Conservation (phyloP, 73 alveolate genomes). For the Tetrahymena borealis region DNA sequence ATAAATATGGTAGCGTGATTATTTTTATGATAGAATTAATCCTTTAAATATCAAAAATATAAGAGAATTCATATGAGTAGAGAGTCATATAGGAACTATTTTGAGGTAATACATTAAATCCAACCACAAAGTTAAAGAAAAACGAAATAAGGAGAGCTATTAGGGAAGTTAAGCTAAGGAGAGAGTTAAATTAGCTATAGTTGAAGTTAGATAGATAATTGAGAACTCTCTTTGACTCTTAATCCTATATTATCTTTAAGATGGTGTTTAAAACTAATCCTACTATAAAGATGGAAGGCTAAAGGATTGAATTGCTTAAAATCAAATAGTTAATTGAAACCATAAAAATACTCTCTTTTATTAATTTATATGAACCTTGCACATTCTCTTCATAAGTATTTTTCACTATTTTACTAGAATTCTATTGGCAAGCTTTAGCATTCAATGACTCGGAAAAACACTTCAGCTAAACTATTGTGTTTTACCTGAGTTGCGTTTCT, state of each 20-base stretch:
- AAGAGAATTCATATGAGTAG: neutral
- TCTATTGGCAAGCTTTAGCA: neutral
- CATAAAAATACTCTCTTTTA: neutral
- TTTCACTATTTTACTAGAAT: too few relatives aligned
- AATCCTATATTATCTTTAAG: neutral
- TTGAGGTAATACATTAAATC: neutral
- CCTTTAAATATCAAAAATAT: neutral
- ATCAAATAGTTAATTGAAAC: neutral
- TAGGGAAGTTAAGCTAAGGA: neutral
- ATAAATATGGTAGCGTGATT: neutral
- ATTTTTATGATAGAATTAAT: neutral
- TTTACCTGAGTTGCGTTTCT: too few relatives aligned
- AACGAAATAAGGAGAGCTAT: neutral
- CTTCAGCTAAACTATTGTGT: too few relatives aligned
- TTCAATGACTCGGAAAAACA: neutral
- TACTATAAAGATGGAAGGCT: neutral
- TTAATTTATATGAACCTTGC: too few relatives aligned
- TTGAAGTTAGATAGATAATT: neutral
- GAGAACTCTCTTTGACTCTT: neutral
- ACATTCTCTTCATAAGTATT: too few relatives aligned
- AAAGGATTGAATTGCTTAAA: neutral
- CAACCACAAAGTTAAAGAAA: neutral
- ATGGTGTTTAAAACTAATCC: neutral
- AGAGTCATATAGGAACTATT: neutral
- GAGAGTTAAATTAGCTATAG: neutral